Base-by-base conservation (phyloP, 768 basidiomycete species). In the Psilocybe cyanescens region DNA sequence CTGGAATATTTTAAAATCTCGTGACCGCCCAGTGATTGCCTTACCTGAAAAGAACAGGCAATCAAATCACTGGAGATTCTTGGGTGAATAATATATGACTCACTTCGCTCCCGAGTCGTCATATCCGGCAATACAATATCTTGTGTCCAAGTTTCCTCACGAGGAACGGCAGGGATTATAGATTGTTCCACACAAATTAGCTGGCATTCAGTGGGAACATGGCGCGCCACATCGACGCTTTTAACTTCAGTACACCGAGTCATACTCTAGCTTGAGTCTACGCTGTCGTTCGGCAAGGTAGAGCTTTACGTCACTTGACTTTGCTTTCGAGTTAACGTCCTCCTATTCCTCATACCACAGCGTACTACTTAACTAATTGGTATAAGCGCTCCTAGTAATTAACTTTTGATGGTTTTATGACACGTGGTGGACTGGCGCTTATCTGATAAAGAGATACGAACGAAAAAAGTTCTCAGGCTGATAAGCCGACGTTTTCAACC, bases 371-470 rank as follows among this genome's bases (percentile, higher is more conserved):
- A 35, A n/a, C 56, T 19, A 17, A 17, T 48, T n/a, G 35, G 11
- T 16, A 31, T 39, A 48, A 57, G 46, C 56, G 56, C 56, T 57
- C 11, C 30, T 24, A 24, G 24, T 30, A 46, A 30, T 57, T 33
- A 51, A n/a, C n/a, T 24, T 48, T 47, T 48, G 45, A 37, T 47
- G 44, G 28, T 35, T 37, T 17, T 33, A 16, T 19, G 30, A 49
- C 47, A 49, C 44, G 46, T 55, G 44, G 54, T 9, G 7, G 19
- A 17, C 31, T 48, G 47, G 56, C 56, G 56, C 33, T 53, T 57
- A 57, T 57, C 56, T 35, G 56, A 57, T 57, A 57, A 57, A 28
- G 47, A 49, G 56, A 57, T 57, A 6, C 17, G n/a, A 16, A 44
- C n/a, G 14, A 12, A 44, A 48, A 31, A 16, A 28, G 19, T 48